Percentiles rank a stretch among this genome's conserved stretches.
Conservation (phyloP, 352 stramenopile species). For the Blastocystis sp. region DNA sequence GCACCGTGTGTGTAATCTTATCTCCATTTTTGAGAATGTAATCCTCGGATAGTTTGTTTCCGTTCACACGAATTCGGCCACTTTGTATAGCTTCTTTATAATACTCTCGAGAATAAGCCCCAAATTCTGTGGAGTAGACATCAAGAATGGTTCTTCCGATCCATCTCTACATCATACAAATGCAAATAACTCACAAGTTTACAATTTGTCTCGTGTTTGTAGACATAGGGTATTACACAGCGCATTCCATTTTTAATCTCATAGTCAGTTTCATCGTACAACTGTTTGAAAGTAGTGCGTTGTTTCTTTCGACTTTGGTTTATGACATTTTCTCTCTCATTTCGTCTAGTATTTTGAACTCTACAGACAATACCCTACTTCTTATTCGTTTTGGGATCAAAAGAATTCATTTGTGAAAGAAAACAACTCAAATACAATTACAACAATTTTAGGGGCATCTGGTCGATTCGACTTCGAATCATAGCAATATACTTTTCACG, state of each 20-base stretch:
- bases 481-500: background rate
- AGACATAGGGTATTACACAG: slow-evolving; percentile 58
- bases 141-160: slow-evolving; percentile 32
- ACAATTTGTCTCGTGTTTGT: slow-evolving; percentile 54
- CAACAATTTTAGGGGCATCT: background rate
- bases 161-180: slow-evolving; percentile 16
- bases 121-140: slow-evolving; percentile 51
- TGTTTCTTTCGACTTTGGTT: slow-evolving; percentile 55
- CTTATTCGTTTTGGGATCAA: too few relatives aligned
- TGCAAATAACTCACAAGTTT: background rate
- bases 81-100: slow-evolving; percentile 42
- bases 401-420: too few relatives aligned
- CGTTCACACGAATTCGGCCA: slow-evolving; percentile 42
- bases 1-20: slow-evolving; percentile 30
- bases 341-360: slow-evolving; percentile 3
- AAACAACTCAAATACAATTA: too few relatives aligned
- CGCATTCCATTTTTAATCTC: slow-evolving; percentile 34
- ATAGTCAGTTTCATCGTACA: slow-evolving; percentile 51
- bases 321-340: background rate
- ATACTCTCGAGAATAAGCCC: slow-evolving; percentile 55
- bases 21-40: slow-evolving; percentile 54
- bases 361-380: background rate
- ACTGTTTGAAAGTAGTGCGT: slow-evolving; percentile 35
- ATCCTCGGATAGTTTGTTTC: background rate
- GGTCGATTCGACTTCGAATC: background rate